A percentile compares a stretch with the other conserved stretches of the same genome.
Conservation (phyloP, 176 grass and related monocot genomes). For the Phoenix roebelenii region DNA sequence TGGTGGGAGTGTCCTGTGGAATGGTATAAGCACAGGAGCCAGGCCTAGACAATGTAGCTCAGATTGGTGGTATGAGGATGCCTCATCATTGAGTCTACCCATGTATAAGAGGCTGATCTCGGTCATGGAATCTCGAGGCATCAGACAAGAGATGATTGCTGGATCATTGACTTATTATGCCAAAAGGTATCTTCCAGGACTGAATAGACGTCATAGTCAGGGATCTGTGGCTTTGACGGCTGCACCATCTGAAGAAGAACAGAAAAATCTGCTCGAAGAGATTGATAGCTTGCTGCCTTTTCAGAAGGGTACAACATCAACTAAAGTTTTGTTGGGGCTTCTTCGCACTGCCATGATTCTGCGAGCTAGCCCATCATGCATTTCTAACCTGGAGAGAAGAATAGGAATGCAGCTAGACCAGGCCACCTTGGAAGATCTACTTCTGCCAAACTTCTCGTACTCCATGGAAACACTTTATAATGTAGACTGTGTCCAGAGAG, state of each 20-base stretch:
- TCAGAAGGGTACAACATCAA: slow-evolving; percentile 2
- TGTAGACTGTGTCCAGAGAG: slow-evolving; percentile 4
- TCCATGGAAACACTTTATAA: slow-evolving; percentile 10
- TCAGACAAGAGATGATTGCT: slow-evolving; percentile 12
- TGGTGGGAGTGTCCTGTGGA: slow-evolving; percentile 13
- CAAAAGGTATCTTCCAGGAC: slow-evolving; percentile 7
- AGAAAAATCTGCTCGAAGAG: slow-evolving; percentile 9
- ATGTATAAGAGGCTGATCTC: slow-evolving; percentile 12
- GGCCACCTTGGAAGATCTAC: slow-evolving; percentile 8
- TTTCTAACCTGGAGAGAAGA: slow-evolving; percentile 12
- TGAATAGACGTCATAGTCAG: slow-evolving; percentile 1
- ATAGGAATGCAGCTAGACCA: slow-evolving; percentile 13
- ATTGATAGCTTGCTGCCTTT: slow-evolving; percentile 7
- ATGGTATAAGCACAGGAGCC: slow-evolving; percentile 12
- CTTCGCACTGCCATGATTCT: slow-evolving; percentile 15
- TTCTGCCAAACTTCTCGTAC: slow-evolving; percentile 1
- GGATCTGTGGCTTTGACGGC: background rate
- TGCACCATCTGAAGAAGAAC: slow-evolving; percentile 1
- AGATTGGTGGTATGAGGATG: slow-evolving; percentile 17
- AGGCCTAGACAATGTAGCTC: background rate
- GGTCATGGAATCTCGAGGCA: slow-evolving; percentile 5
- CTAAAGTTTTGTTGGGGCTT: slow-evolving; percentile 8
- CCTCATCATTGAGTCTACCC: slow-evolving; percentile 6
- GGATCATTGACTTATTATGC: slow-evolving; percentile 5
- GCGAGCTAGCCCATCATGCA: slow-evolving; percentile 3